Evolutionary conservation across 2,329 filamentous ascomycete species (phyloP).

Genomic region (Pseudopithomyces chartarum): DNA sequence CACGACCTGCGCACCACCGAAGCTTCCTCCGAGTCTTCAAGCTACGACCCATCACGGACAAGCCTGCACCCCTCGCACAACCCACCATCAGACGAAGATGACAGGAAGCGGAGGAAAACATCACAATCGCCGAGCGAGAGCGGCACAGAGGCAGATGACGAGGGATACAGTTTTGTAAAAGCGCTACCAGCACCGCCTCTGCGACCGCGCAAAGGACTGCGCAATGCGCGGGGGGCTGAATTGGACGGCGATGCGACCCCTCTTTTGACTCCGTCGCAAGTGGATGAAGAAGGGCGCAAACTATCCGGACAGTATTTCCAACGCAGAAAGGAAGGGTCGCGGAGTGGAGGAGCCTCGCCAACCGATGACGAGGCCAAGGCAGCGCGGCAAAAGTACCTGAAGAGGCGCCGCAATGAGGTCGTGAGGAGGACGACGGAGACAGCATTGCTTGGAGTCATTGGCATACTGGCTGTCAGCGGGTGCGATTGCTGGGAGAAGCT

Average conservation of each 20-base stretch:
- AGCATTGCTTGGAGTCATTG: constrained; percentile 58
- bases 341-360: constrained; percentile 21
- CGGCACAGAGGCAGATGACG: constrained; percentile 93
- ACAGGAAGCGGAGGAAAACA: constrained; percentile 31
- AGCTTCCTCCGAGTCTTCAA: constrained; percentile 23
- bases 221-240: constrained; percentile 53
- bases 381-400: constrained; percentile 72
- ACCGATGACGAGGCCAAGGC: constrained; percentile 44
- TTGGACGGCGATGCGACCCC: constrained; percentile 43
- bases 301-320: constrained; percentile 46
- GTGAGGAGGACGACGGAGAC: constrained; percentile 67
- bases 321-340: constrained; percentile 19
- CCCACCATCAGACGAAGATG: constrained; percentile 33
- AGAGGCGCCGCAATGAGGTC: constrained; percentile 87
- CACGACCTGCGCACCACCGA: constrained; percentile 28
- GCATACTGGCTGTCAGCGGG: constrained; percentile 51
- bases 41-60: constrained; percentile 23
- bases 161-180: constrained; percentile 75
- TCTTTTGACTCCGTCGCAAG: constrained; percentile 53
- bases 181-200: constrained; percentile 80
- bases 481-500: constrained; percentile 41
- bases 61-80: constrained; percentile 19
- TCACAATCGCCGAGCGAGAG: constrained; percentile 72
- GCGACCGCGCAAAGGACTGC: constrained; percentile 76
- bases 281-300: constrained; percentile 53